These are phyloP conservation scores for Cladophialophora bantiana DNA, from an alignment of 2,329 filamentous ascomycete genomes.

Conservation along the genomic window DNA sequence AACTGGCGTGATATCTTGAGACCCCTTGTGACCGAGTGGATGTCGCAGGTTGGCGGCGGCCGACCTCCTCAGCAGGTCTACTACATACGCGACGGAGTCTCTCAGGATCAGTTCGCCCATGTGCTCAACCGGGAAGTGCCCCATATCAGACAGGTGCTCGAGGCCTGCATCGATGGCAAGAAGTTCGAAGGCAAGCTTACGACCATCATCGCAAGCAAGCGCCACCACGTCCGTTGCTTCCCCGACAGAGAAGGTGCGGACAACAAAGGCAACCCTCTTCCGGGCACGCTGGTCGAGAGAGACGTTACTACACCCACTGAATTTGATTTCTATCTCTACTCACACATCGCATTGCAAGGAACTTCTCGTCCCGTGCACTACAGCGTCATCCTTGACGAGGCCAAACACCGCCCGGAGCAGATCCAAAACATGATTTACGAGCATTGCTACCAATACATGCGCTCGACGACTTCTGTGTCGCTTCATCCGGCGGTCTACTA, in stretches of 20 bases:
- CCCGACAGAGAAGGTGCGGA: constrained; percentile 70
- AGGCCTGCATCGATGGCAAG: constrained; percentile 42
- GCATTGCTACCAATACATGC: constrained; percentile 90
- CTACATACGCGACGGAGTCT: constrained; percentile 92
- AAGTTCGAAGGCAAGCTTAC: constrained; percentile 71
- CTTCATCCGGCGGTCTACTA: constrained; percentile 91
- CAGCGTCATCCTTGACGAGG: constrained; percentile 85
- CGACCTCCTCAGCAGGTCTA: constrained; percentile 74
- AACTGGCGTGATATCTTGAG: constrained; percentile 73
- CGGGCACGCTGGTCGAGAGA: constrained; percentile 84
- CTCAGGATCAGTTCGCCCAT: constrained; percentile 81
- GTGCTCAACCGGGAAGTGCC: constrained; percentile 80
- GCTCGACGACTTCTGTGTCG: constrained; percentile 91
- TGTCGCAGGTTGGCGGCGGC: constrained; percentile 60
- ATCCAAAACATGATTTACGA: constrained; percentile 92
- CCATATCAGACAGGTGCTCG: constrained; percentile 66
- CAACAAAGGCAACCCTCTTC: constrained; percentile 79
- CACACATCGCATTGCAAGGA: constrained; percentile 85
- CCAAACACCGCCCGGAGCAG: constrained; percentile 68
- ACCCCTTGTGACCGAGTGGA: constrained; percentile 71
- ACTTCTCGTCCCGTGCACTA: constrained; percentile 94
- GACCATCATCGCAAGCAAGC: constrained; percentile 88
- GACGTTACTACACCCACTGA: constrained; percentile 92
- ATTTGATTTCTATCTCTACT: constrained; percentile 81
- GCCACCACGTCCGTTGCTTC: constrained; percentile 94